A percentile compares a stretch with the other conserved stretches of the same genome.
Evolutionary conservation across 768 basidiomycete species (phyloP).

Genomic region (Mycena epipterygia): DNA sequence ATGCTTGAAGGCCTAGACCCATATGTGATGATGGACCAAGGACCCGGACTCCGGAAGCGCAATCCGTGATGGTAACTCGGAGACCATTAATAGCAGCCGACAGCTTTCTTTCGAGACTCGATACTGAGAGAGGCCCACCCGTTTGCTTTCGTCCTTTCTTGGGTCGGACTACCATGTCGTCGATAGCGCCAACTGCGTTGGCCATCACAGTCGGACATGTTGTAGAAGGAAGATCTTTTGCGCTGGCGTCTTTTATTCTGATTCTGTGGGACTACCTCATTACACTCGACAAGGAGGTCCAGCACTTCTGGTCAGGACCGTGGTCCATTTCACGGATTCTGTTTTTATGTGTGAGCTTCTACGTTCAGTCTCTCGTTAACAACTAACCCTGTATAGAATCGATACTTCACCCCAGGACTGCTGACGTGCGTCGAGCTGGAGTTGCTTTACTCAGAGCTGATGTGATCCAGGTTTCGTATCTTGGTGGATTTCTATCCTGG

Average conservation of each 20-base stretch:
- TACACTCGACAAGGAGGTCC: constrained; percentile 32
- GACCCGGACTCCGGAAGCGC: too few species aligned
- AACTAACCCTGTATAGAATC: constrained; percentile 26
- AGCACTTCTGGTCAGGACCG: constrained; percentile 33
- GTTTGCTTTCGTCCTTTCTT: constrained; percentile 11
- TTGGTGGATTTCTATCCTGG: constrained; percentile 32
- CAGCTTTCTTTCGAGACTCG: too few species aligned
- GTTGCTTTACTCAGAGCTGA: neutral
- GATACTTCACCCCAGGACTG: constrained; percentile 29
- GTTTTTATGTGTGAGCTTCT: constrained; percentile 28
- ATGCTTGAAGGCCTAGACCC: too few species aligned
- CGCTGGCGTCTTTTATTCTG: constrained; percentile 35
- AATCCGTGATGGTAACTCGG: neutral
- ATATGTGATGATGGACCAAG: too few species aligned
- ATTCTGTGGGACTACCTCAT: constrained; percentile 32
- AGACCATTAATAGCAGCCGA: neutral
- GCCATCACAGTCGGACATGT: constrained; percentile 28
- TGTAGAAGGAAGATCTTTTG: constrained; percentile 36
- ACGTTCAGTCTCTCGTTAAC: neutral
- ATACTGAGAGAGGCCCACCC: neutral
- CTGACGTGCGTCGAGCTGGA: constrained; percentile 19
- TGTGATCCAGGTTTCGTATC: constrained; percentile 30
- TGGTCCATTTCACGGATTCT: constrained; percentile 33
- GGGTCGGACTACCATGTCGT: constrained; percentile 32
- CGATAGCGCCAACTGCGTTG: constrained; percentile 34